phyloP scores from a whole-genome alignment of 2,329 filamentous ascomycete species.

The Trichoderma breve region DNA sequence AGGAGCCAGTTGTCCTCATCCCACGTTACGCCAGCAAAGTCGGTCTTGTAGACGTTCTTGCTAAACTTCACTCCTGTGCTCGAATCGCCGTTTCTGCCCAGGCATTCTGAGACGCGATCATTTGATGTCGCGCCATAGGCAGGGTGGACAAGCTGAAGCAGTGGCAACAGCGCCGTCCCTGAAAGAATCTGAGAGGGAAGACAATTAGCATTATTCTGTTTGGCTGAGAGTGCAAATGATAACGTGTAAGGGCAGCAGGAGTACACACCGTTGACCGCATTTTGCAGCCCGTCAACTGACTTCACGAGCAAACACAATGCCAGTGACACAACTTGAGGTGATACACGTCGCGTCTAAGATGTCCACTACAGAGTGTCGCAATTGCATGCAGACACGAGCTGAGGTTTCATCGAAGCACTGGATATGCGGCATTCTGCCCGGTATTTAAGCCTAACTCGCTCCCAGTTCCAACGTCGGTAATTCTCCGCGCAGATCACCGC shows the following conservation, averaged over 20 bases:
- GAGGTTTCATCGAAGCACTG: slow-evolving; percentile 4
- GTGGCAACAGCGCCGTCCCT: not conserved
- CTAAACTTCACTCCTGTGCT: not conserved
- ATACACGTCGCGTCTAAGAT: not conserved
- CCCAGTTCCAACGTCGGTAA: not conserved
- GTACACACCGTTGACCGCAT: slow-evolving; percentile 13
- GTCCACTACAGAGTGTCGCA: not conserved
- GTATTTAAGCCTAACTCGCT: slow-evolving; percentile 11
- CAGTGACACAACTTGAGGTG: not conserved
- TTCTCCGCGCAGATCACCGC: slow-evolving; percentile 8
- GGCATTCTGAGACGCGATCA: not conserved
- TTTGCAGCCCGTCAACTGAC: not conserved
- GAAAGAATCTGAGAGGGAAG: not conserved
- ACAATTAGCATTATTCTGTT: not conserved
- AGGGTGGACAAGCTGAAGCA: slow-evolving; percentile 3
- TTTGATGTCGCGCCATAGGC: not conserved
- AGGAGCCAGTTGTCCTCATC: slow-evolving; percentile 30
- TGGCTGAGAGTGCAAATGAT: not conserved
- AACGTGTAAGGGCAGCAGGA: too few species aligned
- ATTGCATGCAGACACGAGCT: slow-evolving; percentile 11
- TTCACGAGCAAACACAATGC: not conserved
- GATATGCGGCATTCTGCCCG: not conserved
- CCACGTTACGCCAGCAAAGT: slow-evolving; percentile 30
- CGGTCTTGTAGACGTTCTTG: slow-evolving; percentile 25
- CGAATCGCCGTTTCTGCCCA: not conserved